Evolutionary conservation across 306 rosid genomes (phyloP).

Genomic region (Hippophae rhamnoides): DNA sequence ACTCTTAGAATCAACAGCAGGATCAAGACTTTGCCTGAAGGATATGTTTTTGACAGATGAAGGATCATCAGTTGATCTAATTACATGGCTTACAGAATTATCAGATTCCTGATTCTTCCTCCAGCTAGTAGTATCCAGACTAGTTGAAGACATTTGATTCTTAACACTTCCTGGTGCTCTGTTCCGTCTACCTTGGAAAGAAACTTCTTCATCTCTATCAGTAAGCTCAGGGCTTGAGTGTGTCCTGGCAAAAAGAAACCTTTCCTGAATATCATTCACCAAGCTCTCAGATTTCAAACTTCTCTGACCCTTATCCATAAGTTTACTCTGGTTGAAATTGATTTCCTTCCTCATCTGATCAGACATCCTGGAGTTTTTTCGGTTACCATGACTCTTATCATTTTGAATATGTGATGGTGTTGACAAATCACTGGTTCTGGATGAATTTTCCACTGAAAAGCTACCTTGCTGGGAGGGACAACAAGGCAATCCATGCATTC

Average conservation of each 20-base stretch:
- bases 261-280: constrained; percentile 52
- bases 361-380: constrained; percentile 35
- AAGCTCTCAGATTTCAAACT: constrained; percentile 35
- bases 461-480: not conserved
- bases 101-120: constrained; percentile 53
- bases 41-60: constrained; percentile 33
- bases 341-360: constrained; percentile 49
- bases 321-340: constrained; percentile 31
- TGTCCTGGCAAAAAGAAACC: constrained; percentile 81
- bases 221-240: constrained; percentile 96
- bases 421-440: constrained; percentile 35
- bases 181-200: constrained; percentile 50
- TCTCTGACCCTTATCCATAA: constrained; percentile 39
- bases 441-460: constrained; percentile 33
- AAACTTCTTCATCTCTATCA: constrained; percentile 62
- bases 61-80: constrained; percentile 42
- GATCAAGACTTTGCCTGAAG: constrained; percentile 38
- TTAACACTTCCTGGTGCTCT: constrained; percentile 47
- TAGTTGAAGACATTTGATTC: constrained; percentile 32
- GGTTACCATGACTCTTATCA: constrained; percentile 47
- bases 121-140: constrained; percentile 45
- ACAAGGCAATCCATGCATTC: constrained; percentile 15
- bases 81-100: constrained; percentile 28
- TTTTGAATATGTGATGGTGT: constrained; percentile 35
- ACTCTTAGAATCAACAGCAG: constrained; percentile 44